These are phyloP conservation scores for Fraxinus sp. DNA, from an alignment of 305 asterid genomes.

Conservation along the genomic window DNA sequence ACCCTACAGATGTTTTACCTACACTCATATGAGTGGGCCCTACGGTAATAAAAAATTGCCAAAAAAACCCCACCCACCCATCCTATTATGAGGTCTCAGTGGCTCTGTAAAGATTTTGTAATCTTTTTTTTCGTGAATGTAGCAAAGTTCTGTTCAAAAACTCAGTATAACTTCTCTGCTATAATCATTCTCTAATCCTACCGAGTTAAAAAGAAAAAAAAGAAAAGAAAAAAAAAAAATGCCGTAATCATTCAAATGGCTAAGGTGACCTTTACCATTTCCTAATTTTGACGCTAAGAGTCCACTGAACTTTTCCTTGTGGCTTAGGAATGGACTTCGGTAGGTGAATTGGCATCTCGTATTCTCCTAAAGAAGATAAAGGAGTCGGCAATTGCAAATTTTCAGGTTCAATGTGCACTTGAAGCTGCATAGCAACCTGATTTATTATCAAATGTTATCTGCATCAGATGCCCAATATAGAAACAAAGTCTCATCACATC, in stretches of 20 bases:
- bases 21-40: too few species aligned
- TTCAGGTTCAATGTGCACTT: slow-evolving; percentile 66
- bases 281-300: slow-evolving; percentile 46
- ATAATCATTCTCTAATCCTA: not conserved
- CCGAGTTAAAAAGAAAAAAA: not conserved
- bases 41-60: too few species aligned
- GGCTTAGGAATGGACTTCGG: slow-evolving; percentile 78
- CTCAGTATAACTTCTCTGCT: too few species aligned
- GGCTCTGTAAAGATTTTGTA: too few species aligned
- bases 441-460: slow-evolving; percentile 3
- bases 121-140: too few species aligned
- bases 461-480: not conserved
- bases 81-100: too few species aligned
- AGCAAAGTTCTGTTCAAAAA: too few species aligned
- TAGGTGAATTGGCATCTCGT: slow-evolving; percentile 76
- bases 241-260: not conserved
- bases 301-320: slow-evolving; percentile 46
- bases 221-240: not conserved
- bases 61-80: too few species aligned
- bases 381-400: slow-evolving; percentile 67
- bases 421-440: slow-evolving; percentile 76
- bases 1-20: too few species aligned
- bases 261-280: slow-evolving; percentile 28
- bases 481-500: not conserved
- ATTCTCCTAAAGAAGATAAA: slow-evolving; percentile 65